Evolutionary conservation across 2,329 filamentous ascomycete species (phyloP), one percentile per base, ranked within the genome.

Genomic region (Neofusicoccum sp.): DNA sequence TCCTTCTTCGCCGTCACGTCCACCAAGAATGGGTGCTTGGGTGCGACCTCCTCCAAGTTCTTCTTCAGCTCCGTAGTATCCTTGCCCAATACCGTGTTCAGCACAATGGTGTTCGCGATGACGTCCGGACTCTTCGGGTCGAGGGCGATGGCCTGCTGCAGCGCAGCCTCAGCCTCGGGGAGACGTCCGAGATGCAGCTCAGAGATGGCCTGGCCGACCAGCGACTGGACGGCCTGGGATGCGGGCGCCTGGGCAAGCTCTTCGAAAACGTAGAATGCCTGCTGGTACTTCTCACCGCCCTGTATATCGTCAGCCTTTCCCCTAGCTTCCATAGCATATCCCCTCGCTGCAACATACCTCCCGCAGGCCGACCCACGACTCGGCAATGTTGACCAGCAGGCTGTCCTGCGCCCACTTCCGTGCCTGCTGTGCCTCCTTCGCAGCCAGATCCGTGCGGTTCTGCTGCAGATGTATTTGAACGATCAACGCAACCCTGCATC

Each of bases 191-290:
- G 87, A 74, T 98, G 95, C 60, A 98, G 81, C 77, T 99, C 94
- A 29, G 92, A 90, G 31, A 98, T 87, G 31, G 93, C 94, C 80
- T 98, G 95, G 22, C 92, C 89, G 65, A 97, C 87, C 62, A 97
- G 85, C 16, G 87, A 90, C 68, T 88, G 84, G 59, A 89, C 84
- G 14, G 91, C 91, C 54, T 92, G 88, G 16, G 91, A 93, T 36
- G 91, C 88, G 2, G 93, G 89, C 33, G 91, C 89, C 74, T 96
- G 92, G 4, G 95, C 94, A 54, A 98, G 86, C 78, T 99, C 95
- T 79, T 98, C 94, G 73, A 92, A 98, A 65, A 98, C 94, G 82
- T 99, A 98, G 79, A 96, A 98, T 16, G 94, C 89, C 73, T 95
- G 91, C 74, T 98, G 95, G 79, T 98, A 98, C 76, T 92, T 95